Conservation (phyloP, 345 rosid species). For the Microthlaspi erraticum region DNA sequence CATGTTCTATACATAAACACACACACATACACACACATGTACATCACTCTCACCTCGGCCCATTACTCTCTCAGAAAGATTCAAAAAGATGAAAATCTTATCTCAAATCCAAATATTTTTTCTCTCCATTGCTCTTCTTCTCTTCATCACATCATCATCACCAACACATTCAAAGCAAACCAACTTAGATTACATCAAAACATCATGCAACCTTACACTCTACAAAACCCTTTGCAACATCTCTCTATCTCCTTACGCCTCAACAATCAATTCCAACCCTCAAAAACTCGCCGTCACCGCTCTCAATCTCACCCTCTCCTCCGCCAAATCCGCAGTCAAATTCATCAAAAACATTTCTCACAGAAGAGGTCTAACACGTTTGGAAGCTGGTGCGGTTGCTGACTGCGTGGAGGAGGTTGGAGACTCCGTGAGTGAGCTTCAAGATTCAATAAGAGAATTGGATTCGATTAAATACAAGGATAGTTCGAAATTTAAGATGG, state of each 20-base stretch:
- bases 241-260: slow-evolving; percentile 48
- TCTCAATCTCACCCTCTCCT: slow-evolving; percentile 50
- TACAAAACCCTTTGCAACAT: slow-evolving; percentile 51
- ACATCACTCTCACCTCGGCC: slow-evolving; percentile 6
- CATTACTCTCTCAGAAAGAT: slow-evolving; percentile 28
- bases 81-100: slow-evolving; percentile 19
- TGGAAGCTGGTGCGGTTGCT: slow-evolving; percentile 46
- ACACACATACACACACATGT: slow-evolving; percentile 9
- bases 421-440: slow-evolving; percentile 59
- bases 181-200: slow-evolving; percentile 48
- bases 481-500: slow-evolving; percentile 35
- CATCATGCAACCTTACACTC: slow-evolving; percentile 50
- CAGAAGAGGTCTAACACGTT: slow-evolving; percentile 30
- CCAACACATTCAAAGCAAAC: slow-evolving; percentile 31
- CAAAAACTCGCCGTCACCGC: slow-evolving; percentile 47
- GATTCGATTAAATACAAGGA: slow-evolving; percentile 18
- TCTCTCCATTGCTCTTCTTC: slow-evolving; percentile 24
- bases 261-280: slow-evolving; percentile 37
- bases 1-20: not conserved
- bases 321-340: slow-evolving; percentile 44
- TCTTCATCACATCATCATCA: slow-evolving; percentile 20
- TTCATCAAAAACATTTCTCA: slow-evolving; percentile 44
- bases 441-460: slow-evolving; percentile 55
- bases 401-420: slow-evolving; percentile 60
- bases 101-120: slow-evolving; percentile 26